Base-by-base conservation (phyloP, 441 rosid species). In the Adansonia grandidieri region DNA sequence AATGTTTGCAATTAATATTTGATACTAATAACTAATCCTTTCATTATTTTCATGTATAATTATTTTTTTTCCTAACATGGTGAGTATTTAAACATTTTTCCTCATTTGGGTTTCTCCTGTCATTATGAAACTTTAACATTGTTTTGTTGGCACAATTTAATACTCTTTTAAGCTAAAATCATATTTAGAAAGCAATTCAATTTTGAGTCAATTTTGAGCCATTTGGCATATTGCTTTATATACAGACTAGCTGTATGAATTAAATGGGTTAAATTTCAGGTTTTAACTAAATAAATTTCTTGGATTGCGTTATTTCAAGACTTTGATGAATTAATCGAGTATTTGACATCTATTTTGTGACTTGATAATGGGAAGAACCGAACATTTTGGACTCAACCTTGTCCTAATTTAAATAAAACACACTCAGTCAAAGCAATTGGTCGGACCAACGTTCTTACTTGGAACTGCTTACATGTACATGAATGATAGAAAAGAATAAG, bases 71-170 rank as follows among this genome's bases (percentile, higher is more conserved):
- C 13, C 20, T 48, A 66, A 40, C 9, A 28, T 65, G 69, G 80
- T 9, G 60, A 50, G 22, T 7, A 28, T 56, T 65, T 77, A 19
- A 48, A 6, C 10, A 11, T 6, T 45, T 70, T 75, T 61, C 79
- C 48, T 28, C 13, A 22, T 73, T 64, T 10, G 74, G 9, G 61
- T 65, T 2, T 3, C 58, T 66, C 32, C 28, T 20, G 60, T 15
- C 67, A 74, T 79, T 45, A 74, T 66, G 32, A 40, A 67, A 67
- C 42, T 32, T 79, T 67, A 48, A 44, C 57, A 69, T 70, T 72
- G 28, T 73, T 73, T 75, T 13, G 75, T 48, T 68, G 82, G 56
- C 66, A 79, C 6, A 20, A 32, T 48, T 74, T 68, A 58, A 65
- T 68, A 5, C 45, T 44, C 19, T 54, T 62, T 44, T 44, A 7